Evolutionary conservation across 163 green algal genomes (phyloP).

Genomic region (Scenedesmus sp.): DNA sequence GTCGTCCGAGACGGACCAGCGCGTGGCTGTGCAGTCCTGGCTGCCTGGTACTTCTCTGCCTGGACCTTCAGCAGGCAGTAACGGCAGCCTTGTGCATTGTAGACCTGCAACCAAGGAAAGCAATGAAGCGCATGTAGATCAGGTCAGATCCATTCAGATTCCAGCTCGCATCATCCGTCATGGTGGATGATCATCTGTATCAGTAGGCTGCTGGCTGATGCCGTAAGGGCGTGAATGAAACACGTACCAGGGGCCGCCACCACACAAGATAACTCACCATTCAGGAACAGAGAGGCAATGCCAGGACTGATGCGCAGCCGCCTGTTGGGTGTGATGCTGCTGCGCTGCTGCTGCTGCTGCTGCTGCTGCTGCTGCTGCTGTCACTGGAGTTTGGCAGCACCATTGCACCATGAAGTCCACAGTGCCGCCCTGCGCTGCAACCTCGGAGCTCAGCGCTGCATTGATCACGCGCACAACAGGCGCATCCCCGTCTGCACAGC

Average conservation of each 20-base stretch:
- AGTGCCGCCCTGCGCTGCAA: conserved; percentile 23
- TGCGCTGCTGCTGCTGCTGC: neutral
- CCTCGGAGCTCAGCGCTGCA: neutral
- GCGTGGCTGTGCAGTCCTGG: conserved; percentile 18
- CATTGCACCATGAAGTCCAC: conserved; percentile 7
- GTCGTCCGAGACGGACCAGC: neutral
- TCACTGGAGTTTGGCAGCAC: neutral
- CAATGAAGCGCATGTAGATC: no score
- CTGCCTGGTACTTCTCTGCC: neutral
- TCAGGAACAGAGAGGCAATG: conserved; percentile 37
- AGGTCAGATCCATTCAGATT: no score
- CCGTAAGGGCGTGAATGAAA: no score
- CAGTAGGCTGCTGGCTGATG: no score
- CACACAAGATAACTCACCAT: neutral
- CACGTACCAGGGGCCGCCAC: neutral
- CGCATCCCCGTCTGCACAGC: neutral
- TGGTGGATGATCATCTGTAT: no score
- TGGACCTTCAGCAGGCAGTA: neutral
- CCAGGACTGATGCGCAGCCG: neutral
- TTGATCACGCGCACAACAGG: conserved; percentile 29
- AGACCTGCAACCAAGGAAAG: no score
- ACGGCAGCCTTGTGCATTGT: conserved; percentile 42
- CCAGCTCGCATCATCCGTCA: neutral
- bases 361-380: conserved; percentile 27
- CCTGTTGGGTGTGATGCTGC: no score